Evolutionary conservation across 495 filamentous ascomycete species (phyloP).

Genomic region (Neurospora sp.): DNA sequence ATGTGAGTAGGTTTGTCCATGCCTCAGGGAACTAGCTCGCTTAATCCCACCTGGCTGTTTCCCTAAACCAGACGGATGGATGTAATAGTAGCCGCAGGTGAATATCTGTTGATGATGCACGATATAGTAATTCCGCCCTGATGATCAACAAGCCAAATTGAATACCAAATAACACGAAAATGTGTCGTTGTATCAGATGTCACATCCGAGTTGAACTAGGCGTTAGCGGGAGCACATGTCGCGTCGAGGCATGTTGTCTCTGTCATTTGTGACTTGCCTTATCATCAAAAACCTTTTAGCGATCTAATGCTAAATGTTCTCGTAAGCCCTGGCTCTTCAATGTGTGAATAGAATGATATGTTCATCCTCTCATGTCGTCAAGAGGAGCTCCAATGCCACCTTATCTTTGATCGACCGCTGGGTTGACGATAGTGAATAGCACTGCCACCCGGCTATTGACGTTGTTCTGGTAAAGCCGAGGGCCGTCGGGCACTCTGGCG

Average conservation of each 20-base stretch:
- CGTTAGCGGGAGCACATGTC: neutral
- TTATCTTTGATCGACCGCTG: neutral
- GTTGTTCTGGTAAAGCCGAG: neutral
- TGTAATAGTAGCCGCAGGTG: neutral
- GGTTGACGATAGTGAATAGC: neutral
- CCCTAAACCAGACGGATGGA: neutral
- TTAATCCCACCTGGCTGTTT: neutral
- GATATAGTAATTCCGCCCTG: neutral
- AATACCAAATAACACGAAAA: neutral
- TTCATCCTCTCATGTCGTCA: neutral
- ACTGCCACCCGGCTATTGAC: neutral
- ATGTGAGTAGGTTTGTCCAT: neutral
- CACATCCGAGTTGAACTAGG: neutral
- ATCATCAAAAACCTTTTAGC: neutral
- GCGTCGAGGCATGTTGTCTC: neutral
- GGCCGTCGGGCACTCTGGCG: neutral
- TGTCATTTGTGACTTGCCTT: neutral
- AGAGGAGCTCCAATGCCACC: neutral
- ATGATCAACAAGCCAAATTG: neutral
- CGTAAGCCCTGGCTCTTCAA: neutral
- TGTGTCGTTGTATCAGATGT: neutral
- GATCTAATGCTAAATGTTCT: neutral
- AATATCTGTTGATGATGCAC: neutral
- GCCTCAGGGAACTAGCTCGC: neutral
- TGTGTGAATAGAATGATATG: neutral